Evolutionary conservation across 2,329 filamentous ascomycete species (phyloP), one percentile per base, ranked within the genome.

Genomic region (Pseudogymnoascus verrucosus): DNA sequence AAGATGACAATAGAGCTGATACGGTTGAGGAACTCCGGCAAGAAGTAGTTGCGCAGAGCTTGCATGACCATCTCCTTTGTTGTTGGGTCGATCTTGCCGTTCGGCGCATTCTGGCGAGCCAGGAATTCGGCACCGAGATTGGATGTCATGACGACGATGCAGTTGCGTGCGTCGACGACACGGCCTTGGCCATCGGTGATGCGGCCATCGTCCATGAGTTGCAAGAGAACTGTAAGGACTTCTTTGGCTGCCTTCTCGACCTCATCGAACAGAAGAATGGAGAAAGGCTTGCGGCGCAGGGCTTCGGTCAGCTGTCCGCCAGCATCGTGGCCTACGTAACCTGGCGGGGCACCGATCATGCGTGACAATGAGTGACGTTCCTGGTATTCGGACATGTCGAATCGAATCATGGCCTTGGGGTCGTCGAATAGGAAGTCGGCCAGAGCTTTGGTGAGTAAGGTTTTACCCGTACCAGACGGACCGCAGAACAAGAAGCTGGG

Each of bases 371-470:
- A 89, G 75, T 99, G 95, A 4, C 93, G 89, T 77, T 99, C 95
- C 77, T 99, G 96, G 76, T 99, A 99, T 77, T 99, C 95, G 4
- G 93, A 98, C 95, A 99, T 99, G 75, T 99, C 95, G 79, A 99
- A 96, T 40, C 95, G 89, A 71, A 99, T 96, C 95, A 99, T 98
- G 36, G 93, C 82, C 80, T 97, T 97, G 26, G 93, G 79, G 70
- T 99, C 95, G 74, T 99, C 95, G 79, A 99, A 99, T 28, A 99
- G 82, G 80, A 99, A 99, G 76, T 99, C 95, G 60, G 95, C 95
- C 65, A 99, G 83, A 14, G 93, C 95, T 78, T 99, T 99, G 68
- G 93, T 98, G 64, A 99, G 86, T 19, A 99, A 81, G 16, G 95
- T 99, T 80, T 99, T 99, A 81, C 95, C 95, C 11, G 95, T 99